Base-by-base conservation (phyloP, 2,329 filamentous ascomycete genomes). In the Tolypocladium inflatum region DNA sequence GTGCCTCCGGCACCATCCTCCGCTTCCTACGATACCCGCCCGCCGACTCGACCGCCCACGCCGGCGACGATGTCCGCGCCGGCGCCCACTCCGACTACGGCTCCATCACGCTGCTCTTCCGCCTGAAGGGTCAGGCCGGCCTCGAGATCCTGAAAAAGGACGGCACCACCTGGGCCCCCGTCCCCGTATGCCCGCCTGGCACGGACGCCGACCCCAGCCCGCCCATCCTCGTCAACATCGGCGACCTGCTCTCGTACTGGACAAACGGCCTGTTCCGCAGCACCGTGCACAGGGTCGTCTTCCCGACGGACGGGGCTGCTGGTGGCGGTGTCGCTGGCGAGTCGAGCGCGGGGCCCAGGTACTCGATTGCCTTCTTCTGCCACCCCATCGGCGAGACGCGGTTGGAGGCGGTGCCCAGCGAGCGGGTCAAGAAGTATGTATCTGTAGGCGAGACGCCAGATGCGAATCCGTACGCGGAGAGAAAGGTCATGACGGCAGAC, bases 81-180 rank as follows among this genome's bases (percentile, higher is more conserved):
- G 94, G 93, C 58, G 91, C 93, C 0, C 93, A 97, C 72, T 93
- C 89, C 5, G 92, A 97, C 75, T 96, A 96, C 73, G 85, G 85
- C 58, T 83, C 80, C 59, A 73, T 87, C 59, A 87, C 84, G 2
- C 76, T 87, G n/a, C 82, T 97, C 13, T 97, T 99, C 78, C 91
- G 94, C 64, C 83, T 92, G 2, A 83, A 84, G 1, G 89, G 89
- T 2, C 91, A 97, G 67, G 87, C 91, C 0, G 94, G 94, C 0
- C 79, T 99, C 1, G 91, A 97, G 71, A 87, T 97, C 61, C 80
- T 87, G 8, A 87, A 84, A 2, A 79, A 78, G 0, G 75, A 79
- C 19, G 73, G 72, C 30, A 33, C 30, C 23, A 62, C 68, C 15
- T 79, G 87, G 89, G 82, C 79, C 0, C 82, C 84, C 51, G 89